Evolutionary conservation across 192 early-diverging fungal species (phyloP), one percentile per base, ranked within the genome.

Genomic region (Cladochytrium replicatum): DNA sequence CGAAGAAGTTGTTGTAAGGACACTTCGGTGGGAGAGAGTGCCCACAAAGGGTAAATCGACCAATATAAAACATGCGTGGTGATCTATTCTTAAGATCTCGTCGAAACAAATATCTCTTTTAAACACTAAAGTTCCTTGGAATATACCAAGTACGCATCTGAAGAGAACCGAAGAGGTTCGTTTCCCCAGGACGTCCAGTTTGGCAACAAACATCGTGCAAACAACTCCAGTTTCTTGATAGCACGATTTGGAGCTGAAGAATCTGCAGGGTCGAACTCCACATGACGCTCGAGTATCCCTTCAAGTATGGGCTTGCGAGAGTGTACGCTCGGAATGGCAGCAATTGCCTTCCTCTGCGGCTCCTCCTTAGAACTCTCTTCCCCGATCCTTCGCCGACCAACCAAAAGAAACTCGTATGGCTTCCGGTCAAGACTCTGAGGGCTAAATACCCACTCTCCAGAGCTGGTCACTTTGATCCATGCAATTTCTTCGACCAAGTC

Each of bases 101-200:
- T n/a, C n/a, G n/a, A n/a, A n/a, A n/a, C n/a, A n/a, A n/a, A n/a
- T n/a, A n/a, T n/a, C n/a, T n/a, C n/a, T n/a, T n/a, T n/a, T n/a
- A n/a, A n/a, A n/a, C n/a, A n/a, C n/a, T n/a, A n/a, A n/a, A n/a
- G n/a, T n/a, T n/a, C n/a, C n/a, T n/a, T n/a, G n/a, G n/a, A n/a
- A n/a, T n/a, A n/a, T n/a, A n/a, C 52, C 17, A 67, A 39, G 32
- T 41, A 61, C 31, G 15, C 4, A 4, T 3, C 46, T 31, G 77
- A 60, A 50, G 81, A 75, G 61, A 77, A 81, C 50, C 66, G 57
- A 34, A 83, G 47, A 32, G 63, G 61, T 55, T 87, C 82, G 37
- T 87, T 87, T 1, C 85, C 85, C 82, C 83, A 85, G 19, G 66
- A 63, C 0, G 69, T 56, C 66, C 78, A 80, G 4, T 71, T 74